phyloP scores from a whole-genome alignment of 192 early-diverging fungal genomes.

The Entomortierella beljakovae region DNA sequence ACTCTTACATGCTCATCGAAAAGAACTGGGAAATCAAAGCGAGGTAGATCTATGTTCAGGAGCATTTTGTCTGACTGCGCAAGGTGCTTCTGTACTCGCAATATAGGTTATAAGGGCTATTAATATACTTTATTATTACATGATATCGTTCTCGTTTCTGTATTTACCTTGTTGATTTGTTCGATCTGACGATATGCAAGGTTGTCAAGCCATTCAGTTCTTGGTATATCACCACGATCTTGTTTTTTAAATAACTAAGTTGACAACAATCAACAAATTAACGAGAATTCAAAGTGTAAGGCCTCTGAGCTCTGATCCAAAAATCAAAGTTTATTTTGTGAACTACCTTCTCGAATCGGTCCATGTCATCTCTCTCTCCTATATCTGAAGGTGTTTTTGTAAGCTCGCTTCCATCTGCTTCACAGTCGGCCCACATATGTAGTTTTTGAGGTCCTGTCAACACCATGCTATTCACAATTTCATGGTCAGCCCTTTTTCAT shows the following conservation, averaged over 20 bases:
- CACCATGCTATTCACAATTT: slow-evolving; percentile 74
- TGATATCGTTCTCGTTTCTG: background rate
- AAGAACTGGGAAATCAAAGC: slow-evolving; percentile 97
- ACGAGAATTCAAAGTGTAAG: too few species aligned
- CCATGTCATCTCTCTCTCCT: slow-evolving; percentile 74
- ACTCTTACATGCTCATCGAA: slow-evolving; percentile 86
- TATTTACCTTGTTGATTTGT: slow-evolving; percentile 74
- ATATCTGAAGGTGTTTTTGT: slow-evolving; percentile 69
- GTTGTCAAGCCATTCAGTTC: slow-evolving; percentile 93
- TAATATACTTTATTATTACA: background rate
- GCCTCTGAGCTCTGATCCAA: too few species aligned
- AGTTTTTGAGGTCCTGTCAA: slow-evolving; percentile 88
- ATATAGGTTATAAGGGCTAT: background rate
- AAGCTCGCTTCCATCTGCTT: slow-evolving; percentile 70
- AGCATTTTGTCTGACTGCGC: slow-evolving; percentile 70
- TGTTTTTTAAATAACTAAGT: slow-evolving; percentile 77
- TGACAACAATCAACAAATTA: background rate
- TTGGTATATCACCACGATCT: slow-evolving; percentile 89
- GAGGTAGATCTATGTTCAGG: slow-evolving; percentile 91
- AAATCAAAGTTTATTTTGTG: too few species aligned
- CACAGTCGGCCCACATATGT: slow-evolving; percentile 71
- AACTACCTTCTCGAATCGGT: slow-evolving; percentile 85
- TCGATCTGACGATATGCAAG: slow-evolving; percentile 91
- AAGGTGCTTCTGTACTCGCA: slow-evolving; percentile 55
- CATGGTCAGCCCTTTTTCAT: too few species aligned